Evolutionary conservation across 768 basidiomycete genomes (phyloP), one percentile per base, ranked within the genome.

Genomic region (Tricholoma matsutake): DNA sequence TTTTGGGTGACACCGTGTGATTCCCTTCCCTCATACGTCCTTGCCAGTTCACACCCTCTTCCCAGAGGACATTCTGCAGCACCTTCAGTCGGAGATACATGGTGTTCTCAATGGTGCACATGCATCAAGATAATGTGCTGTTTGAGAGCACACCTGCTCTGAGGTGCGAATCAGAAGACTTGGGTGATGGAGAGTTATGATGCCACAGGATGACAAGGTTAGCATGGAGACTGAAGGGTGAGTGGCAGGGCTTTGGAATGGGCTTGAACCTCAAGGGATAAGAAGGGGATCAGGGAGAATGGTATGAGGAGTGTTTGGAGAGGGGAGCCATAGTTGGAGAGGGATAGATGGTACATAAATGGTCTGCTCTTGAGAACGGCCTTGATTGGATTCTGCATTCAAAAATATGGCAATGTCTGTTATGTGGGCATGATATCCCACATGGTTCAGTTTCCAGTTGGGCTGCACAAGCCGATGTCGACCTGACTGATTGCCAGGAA

Each of bases 91-190:
- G 76, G 54, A 89, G 75, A 61, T 82, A 77, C 47, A 82, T 76
- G 6, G 86, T 86, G 65, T 90, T 89, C 57, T 82, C 75, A 5
- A 88, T 78, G 2, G 82, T 82, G 7, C 88, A 78, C 64, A 83
- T 75, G 29, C 87, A 79, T 64, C 56, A 57, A 6, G 43, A 47
- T 28, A 80, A 78, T 4, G 60, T 68, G 32, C 69, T 60, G 47
- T 49, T 45, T 28, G 28, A 25, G 18, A 9, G n/a, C 13, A 16
- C 39, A 28, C 32, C 28, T 2, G n/a, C 28, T 28, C 32, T 28
- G 20, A 39, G 14, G 22, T 35, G 41, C 4, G 32, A 43, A 2
- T 47, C 53, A 39, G 43, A 57, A 22, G 56, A 43, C 2, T 29
- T 6, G 2, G 56, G 43, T 11, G 25, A 43, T 8, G 55, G 25